Evolutionary conservation across 345 rosid genomes (phyloP), one percentile per base, ranked within the genome.

Genomic region (Carallia brachiata): DNA sequence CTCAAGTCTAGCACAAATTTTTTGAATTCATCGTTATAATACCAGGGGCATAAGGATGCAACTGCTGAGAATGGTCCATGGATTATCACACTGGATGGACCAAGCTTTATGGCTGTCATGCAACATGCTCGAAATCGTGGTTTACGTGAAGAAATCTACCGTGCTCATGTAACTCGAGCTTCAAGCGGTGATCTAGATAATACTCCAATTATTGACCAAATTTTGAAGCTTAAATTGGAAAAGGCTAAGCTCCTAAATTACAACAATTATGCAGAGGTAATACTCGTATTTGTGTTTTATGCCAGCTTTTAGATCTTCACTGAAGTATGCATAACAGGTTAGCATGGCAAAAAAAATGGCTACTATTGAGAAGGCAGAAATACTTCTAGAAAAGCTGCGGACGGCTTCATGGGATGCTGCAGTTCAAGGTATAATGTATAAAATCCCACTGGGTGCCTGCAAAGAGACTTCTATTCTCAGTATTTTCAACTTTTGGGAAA

Each of bases 341-440:
- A 90, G 96, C 86, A 93, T 90, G 98, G 97, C 92, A 60, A 83
- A 79, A 78, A 93, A 93, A 84, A 90, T 93, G 98, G 98, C 98
- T 52, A 93, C 96, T 18, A 92, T 89, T 68, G 89, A 86, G 52
- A 90, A 87, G 80, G 93, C 97, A 19, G 79, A 78, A 58, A 93
- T 89, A 78, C 93, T 93, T 19, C 73, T 93, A 55, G 98, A 93
- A 74, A 86, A 88, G 87, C 90, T 93, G 78, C 86, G 93, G 5
- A 77, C 76, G 70, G 96, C 96, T 70, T 93, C 98, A 13, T 90
- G 97, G 98, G 79, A 80, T 79, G 84, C 97, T 64, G 96, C 96
- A 64, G 93, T 88, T 73, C 84, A 85, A 84, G 98, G 98, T 93
- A 81, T 57, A 70, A 18, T 66, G 61, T 68, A 58, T 30, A 64